Conservation (phyloP, 2,329 filamentous ascomycete species). For the Thelonectria blattea region DNA sequence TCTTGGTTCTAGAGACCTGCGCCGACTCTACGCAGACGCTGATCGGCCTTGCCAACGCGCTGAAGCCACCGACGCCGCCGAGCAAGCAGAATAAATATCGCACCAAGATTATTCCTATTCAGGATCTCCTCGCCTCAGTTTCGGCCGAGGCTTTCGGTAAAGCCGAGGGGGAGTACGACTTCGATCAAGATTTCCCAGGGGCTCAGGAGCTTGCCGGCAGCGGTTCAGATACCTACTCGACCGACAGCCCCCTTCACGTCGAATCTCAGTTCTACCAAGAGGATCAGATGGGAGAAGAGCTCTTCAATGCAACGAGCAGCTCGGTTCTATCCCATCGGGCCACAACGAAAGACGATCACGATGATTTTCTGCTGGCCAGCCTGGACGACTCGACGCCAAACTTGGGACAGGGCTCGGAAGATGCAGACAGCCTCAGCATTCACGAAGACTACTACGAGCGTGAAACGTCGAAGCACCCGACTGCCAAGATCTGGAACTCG, state of each 20-base stretch:
- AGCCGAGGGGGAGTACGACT: constrained; percentile 66
- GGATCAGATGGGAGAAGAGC: constrained; percentile 50
- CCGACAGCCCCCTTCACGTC: constrained; percentile 47
- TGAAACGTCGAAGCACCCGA: constrained; percentile 65
- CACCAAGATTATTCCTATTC: constrained; percentile 82
- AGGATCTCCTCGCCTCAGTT: constrained; percentile 89
- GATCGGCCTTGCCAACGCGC: constrained; percentile 76
- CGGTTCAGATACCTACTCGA: constrained; percentile 40
- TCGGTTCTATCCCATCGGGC: constrained; percentile 39
- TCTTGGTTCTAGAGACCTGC: constrained; percentile 91
- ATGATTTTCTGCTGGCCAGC: constrained; percentile 45
- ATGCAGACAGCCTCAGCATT: constrained; percentile 70
- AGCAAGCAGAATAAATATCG: constrained; percentile 85
- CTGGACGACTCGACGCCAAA: constrained; percentile 32
- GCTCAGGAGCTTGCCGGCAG: constrained; percentile 56
- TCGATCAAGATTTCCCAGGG: constrained; percentile 67
- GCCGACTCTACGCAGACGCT: constrained; percentile 97
- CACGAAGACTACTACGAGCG: constrained; percentile 79
- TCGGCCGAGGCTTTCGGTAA: constrained; percentile 81
- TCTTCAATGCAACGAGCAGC: constrained; percentile 54
- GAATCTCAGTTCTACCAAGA: constrained; percentile 57
- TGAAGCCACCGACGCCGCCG: constrained; percentile 83
- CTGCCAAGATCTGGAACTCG: constrained; percentile 82
- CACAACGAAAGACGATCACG: constrained; percentile 45
- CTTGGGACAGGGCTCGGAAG: constrained; percentile 51